Conservation (phyloP, 768 basidiomycete species). For the Suillus occidentalis region DNA sequence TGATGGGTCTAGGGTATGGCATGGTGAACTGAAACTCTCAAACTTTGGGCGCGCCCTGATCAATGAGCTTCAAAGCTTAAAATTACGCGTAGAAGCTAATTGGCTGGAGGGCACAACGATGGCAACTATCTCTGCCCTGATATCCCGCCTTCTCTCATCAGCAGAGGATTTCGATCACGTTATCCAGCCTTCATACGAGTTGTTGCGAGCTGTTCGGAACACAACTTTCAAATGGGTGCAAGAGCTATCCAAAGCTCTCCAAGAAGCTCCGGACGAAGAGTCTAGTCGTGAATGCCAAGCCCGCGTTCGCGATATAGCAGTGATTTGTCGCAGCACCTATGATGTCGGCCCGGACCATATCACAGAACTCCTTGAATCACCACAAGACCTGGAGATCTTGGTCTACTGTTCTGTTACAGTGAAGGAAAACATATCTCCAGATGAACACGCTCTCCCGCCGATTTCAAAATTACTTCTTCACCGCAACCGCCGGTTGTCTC, state of each 20-base stretch:
- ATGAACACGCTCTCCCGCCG: neutral
- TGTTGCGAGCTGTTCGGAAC: constrained; percentile 32
- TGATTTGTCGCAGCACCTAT: constrained; percentile 30
- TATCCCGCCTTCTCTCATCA: constrained; percentile 34
- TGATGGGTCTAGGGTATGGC: constrained; percentile 32
- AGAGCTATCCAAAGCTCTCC: constrained; percentile 28
- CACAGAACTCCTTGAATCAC: constrained; percentile 18
- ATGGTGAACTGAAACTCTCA: constrained; percentile 31
- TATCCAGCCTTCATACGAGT: constrained; percentile 17
- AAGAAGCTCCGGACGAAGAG: neutral
- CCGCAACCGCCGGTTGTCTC: constrained; percentile 33
- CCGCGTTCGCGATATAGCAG: constrained; percentile 18
- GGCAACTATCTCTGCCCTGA: constrained; percentile 30
- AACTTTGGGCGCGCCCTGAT: constrained; percentile 36
- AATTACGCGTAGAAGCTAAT: constrained; percentile 34
- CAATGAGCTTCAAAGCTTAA: constrained; percentile 30
- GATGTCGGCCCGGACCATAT: constrained; percentile 15
- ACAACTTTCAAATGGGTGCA: constrained; percentile 37
- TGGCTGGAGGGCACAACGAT: constrained; percentile 36
- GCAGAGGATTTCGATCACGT: constrained; percentile 8
- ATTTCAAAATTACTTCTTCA: constrained; percentile 26
- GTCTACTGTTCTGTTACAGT: constrained; percentile 36
- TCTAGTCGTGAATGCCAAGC: constrained; percentile 9
- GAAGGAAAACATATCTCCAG: constrained; percentile 30
- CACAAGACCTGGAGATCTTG: constrained; percentile 27